phyloP scores from a whole-genome alignment of 805 yeast genomes.

The Schizosaccharomyces octosporus region DNA sequence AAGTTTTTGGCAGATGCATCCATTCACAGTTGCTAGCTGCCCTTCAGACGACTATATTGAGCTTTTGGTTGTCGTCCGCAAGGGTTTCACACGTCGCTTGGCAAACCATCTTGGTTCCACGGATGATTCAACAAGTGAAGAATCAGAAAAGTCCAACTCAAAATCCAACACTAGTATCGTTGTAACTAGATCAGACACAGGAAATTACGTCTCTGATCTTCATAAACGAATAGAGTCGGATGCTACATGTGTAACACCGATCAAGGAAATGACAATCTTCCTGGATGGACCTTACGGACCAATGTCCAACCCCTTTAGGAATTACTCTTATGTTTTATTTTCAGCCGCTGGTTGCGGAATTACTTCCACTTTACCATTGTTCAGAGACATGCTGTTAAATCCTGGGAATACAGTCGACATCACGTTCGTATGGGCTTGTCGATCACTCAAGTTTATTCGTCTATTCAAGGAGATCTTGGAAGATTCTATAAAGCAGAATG shows the following conservation, averaged over 20 bases:
- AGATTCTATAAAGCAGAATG: background rate
- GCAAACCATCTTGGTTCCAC: background rate
- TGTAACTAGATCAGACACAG: too few relatives aligned
- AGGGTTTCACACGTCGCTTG: background rate
- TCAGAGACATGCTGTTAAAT: background rate
- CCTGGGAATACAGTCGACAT: background rate
- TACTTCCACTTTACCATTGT: slow-evolving; percentile 52
- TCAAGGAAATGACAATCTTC: background rate
- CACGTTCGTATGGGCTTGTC: background rate
- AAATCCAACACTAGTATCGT: too few relatives aligned
- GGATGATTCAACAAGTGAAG: background rate
- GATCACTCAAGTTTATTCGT: background rate
- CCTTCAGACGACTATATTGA: slow-evolving; percentile 12
- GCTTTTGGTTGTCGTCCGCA: background rate
- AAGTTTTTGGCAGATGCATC: slow-evolving; percentile 8
- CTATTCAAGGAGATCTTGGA: background rate
- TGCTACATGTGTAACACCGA: background rate
- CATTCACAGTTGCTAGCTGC: slow-evolving; percentile 18
- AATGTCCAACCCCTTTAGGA: background rate
- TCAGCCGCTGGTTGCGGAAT: slow-evolving; percentile 61
- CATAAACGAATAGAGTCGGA: background rate
- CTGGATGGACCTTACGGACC: background rate
- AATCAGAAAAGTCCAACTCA: background rate
- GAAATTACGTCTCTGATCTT: too few relatives aligned
- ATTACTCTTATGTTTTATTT: slow-evolving; percentile 10